phyloP scores from a whole-genome alignment of 176 grass and related monocot genomes.

The Raddia guianensis region DNA sequence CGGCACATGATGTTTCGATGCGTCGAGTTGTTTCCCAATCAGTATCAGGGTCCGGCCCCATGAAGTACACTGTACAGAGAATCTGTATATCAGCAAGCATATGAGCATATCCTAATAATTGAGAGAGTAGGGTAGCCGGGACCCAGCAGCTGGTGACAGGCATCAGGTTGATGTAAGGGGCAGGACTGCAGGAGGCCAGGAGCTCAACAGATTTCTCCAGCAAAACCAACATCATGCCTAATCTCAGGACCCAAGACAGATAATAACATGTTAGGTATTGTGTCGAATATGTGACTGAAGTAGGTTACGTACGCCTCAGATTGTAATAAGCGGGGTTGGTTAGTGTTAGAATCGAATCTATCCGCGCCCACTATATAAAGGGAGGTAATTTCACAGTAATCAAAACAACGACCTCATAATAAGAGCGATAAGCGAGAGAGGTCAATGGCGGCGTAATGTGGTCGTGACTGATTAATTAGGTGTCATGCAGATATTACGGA shows the following conservation, averaged over 20 bases:
- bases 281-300: no score
- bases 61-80: slow-evolving; percentile 7
- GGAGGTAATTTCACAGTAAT: no score
- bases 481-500: no score
- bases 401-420: no score
- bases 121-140: slow-evolving; percentile 20
- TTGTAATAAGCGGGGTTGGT: no score
- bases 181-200: not conserved
- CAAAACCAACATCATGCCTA: not conserved
- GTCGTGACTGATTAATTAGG: no score
- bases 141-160: slow-evolving; percentile 32
- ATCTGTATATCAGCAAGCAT: slow-evolving; percentile 34
- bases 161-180: slow-evolving; percentile 8
- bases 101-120: slow-evolving; percentile 37
- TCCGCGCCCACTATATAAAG: no score
- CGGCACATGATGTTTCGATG: not conserved
- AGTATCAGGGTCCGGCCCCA: slow-evolving; percentile 19
- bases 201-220: not conserved
- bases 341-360: no score
- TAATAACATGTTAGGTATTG: no score
- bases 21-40: slow-evolving; percentile 30
- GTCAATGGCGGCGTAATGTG: no score
- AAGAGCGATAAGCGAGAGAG: no score
- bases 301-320: no score
- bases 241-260: slow-evolving; percentile 8